Evolutionary conservation across 2,329 filamentous ascomycete species (phyloP).

Genomic region (Apiospora saccharicola): DNA sequence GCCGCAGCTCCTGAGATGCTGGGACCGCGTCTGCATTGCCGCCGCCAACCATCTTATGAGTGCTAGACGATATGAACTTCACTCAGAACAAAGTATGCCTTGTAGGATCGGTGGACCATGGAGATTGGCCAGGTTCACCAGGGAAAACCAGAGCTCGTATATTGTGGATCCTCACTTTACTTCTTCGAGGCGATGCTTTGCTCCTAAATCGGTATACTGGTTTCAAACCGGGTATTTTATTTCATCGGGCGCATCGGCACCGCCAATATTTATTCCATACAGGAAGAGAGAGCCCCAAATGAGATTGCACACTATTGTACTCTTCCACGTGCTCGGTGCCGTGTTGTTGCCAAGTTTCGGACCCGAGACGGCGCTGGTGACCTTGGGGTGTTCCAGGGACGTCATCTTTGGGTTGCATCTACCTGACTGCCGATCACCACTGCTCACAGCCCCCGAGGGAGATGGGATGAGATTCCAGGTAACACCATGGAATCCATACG

Average conservation of each 20-base stretch:
- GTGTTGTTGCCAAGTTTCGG: neutral
- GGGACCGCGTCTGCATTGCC: conserved; percentile 7
- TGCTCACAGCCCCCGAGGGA: neutral
- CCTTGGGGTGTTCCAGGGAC: neutral
- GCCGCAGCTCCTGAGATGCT: neutral
- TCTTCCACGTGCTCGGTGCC: neutral
- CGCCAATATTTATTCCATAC: neutral
- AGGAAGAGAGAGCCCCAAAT: neutral
- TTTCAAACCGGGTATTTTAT: neutral
- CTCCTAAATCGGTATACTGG: neutral
- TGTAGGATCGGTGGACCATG: neutral
- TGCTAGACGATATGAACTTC: neutral
- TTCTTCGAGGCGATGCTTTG: conserved; percentile 4
- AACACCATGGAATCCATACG: neutral
- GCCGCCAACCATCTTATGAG: neutral
- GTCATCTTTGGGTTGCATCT: neutral
- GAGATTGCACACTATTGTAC: neutral
- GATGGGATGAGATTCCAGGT: neutral
- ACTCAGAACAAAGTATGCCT: neutral
- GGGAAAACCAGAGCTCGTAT: neutral
- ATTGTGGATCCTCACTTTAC: conserved; percentile 11
- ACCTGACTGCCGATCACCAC: neutral
- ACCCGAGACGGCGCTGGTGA: neutral
- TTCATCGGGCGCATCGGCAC: neutral
- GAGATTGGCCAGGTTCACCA: neutral